Base-by-base conservation (phyloP, 2,329 filamentous ascomycete species). In the Alternaria gaisen region DNA sequence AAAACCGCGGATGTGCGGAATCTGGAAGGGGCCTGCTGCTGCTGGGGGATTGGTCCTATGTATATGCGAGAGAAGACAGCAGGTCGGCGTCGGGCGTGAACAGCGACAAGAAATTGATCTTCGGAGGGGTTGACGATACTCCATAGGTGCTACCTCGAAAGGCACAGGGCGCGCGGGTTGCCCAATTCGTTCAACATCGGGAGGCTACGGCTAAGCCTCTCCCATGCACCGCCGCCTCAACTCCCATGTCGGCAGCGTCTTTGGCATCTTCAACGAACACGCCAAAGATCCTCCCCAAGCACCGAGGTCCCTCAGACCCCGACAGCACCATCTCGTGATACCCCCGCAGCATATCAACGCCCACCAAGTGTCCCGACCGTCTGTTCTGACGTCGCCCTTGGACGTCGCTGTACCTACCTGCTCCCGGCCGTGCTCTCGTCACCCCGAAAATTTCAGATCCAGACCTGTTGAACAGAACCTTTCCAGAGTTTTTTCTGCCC, bases 401-500 rank as follows among this genome's bases (percentile, higher is more conserved):
- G 18, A 54, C 42, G 30, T 57, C 55, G 56, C 54, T 61, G 60
- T 60, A 38, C 64, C 65, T 59, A 60, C 63, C 67, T 70, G 64
- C 60, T 57, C 59, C 61, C 68, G 67, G 63, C 68, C 68, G 60
- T 60, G 53, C 56, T 61, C 64, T 64, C 67, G 64, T 64, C 61
- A 67, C 64, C 58, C 54, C 67, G 47, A 57, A 67, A 72, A 71
- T 66, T 72, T 68, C 74, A 60, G 56, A 48, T 54, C 50, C 53
- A 52, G 53, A 18, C 58, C 58, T 66, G 66, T 61, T 70, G 68
- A 71, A 65, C 65, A 72, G 65, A 64, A 65, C 56, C 53, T 67
- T 68, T 67, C 65, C 71, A 69, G 63, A 76, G 68, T 71, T 72
- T 72, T 67, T 67, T 50, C 58, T 66, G 50, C 61, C 71, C 64